These are phyloP conservation scores for Tremella fuciformis DNA, from an alignment of 768 basidiomycete species.

Conservation along the genomic window DNA sequence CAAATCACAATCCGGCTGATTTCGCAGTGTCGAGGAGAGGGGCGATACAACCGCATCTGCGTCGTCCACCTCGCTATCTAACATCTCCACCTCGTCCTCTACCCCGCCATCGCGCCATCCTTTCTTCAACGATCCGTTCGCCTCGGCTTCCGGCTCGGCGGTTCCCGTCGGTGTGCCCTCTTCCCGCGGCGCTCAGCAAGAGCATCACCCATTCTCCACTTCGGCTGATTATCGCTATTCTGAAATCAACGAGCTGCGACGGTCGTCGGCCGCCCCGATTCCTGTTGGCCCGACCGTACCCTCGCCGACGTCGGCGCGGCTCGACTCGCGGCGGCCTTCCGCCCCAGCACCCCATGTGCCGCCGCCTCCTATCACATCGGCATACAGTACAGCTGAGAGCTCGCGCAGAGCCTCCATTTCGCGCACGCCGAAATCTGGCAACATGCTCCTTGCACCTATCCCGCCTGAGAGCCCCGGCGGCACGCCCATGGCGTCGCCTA, in stretches of 20 bases:
- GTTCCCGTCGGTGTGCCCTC: not conserved
- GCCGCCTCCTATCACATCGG: too few species aligned
- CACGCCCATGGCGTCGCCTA: constrained; percentile 10
- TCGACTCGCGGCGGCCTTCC: not conserved
- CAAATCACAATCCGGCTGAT: too few species aligned
- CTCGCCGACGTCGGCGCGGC: constrained; percentile 14
- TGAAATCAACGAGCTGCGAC: constrained; percentile 15
- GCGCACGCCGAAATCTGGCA: not conserved
- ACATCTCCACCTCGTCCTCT: constrained; percentile 9
- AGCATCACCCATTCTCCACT: constrained; percentile 23
- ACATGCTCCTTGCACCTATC: constrained; percentile 5
- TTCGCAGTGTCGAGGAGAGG: constrained; percentile 7
- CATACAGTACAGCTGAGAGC: too few species aligned
- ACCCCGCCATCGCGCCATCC: constrained; percentile 10
- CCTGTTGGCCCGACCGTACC: constrained; percentile 3
- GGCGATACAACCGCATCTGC: constrained; percentile 15
- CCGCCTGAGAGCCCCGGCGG: constrained; percentile 22
- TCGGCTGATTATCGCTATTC: constrained; percentile 34
- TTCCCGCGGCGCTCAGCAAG: not conserved
- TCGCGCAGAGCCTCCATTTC: too few species aligned
- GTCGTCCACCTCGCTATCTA: constrained; percentile 9
- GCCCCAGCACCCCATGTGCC: too few species aligned
- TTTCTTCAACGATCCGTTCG: constrained; percentile 30
- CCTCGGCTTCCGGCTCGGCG: constrained; percentile 1
- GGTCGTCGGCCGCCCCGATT: constrained; percentile 26